Base-by-base conservation (phyloP, 805 yeast genomes). In the Cyberlindnera galapagoensis region DNA sequence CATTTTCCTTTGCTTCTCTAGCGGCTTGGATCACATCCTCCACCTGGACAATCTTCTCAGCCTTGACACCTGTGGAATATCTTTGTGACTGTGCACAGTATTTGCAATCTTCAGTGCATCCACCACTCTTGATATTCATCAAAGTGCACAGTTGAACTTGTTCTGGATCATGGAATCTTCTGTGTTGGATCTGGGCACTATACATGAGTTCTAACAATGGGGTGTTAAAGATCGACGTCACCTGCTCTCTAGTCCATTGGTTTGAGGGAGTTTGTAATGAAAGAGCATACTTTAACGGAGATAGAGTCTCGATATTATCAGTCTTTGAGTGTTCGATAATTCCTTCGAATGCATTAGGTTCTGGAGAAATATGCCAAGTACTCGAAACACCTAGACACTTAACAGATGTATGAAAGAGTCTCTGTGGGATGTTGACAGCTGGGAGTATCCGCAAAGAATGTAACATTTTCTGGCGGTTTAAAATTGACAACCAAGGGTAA, bases 41-140 rank as follows among this genome's bases (percentile, higher is more conserved):
- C 9, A 80, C 49, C 17, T 64, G 57, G 10, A 80, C 65, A 59
- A 80, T 56, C 47, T 74, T 76, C 37, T 74, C 80, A 3, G 90
- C 85, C 45, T 76, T 65, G n/a, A 78, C 60, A 4, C 84, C 88
- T 6, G 92, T 81, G 32, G 70, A 65, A 52, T 82, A 70, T 20
- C 82, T 60, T 6, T 75, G 62, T 2, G 88, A 79, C 48, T 82
- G 92, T 1, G 92, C 76, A 58, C 92, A 82, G 56, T 82, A 82
- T 47, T 75, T 76, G 52, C 92, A 82, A 52, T 82, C 88, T 47
- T 82, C 92, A 3, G 85, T 65, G 51, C 92, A 81, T 2, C 92
- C 90, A 32, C 92, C 92, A 2, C 81, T 69, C 49, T 82, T 82
- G 52, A 82, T 80, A 38, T 75, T 76, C 60, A 81, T 65, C 43